Base-by-base conservation (phyloP, 176 grass and related monocot species). In the Musa beccarii region DNA sequence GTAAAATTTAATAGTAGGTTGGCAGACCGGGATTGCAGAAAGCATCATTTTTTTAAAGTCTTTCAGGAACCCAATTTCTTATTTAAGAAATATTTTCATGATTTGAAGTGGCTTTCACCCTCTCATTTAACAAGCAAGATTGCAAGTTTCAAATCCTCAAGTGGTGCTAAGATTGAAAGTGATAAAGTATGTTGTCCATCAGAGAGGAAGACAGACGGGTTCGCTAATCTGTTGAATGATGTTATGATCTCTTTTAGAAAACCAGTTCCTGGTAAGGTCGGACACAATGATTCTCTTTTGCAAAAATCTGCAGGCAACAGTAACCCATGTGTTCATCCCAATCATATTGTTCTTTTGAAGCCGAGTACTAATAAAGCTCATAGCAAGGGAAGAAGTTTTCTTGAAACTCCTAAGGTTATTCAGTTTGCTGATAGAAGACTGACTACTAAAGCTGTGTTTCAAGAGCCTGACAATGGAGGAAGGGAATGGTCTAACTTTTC, bases 41-140 rank as follows among this genome's bases (percentile, higher is more conserved):
- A 52, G 34, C 29, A 16, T 2, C 22, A 19, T 73, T 53, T 64
- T 52, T 15, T 76, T 12, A 82, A 85, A 22, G 79, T 75, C 26
- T 61, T 81, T 53, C 81, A 85, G 81, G 82, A 87, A 87, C 81
- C 84, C 52, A 89, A 89, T 79, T 83, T 87, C 75, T 85, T 87
- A 56, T 89, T 89, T 69, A 88, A 84, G 28, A 93, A 85, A 51
- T 72, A 70, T 66, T 85, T 85, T 34, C 80, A 62, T 5, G 81
- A 85, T 73, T 72, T 66, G 23, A 89, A 78, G 62, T 89, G 63
- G 72, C 78, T 72, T 67, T 4, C 70, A 67, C 63, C 79, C 24
- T 69, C 79, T 80, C 63, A 53, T 15, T 51, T 77, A 20, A 20
- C 68, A 17, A 72, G 26, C 11, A 69, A 52, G 19, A 49, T 63